A percentile compares a stretch with the other conserved stretches of the same genome.
phyloP scores from a whole-genome alignment of 1,284 basidiomycete species.

The Marasmius oreades region DNA sequence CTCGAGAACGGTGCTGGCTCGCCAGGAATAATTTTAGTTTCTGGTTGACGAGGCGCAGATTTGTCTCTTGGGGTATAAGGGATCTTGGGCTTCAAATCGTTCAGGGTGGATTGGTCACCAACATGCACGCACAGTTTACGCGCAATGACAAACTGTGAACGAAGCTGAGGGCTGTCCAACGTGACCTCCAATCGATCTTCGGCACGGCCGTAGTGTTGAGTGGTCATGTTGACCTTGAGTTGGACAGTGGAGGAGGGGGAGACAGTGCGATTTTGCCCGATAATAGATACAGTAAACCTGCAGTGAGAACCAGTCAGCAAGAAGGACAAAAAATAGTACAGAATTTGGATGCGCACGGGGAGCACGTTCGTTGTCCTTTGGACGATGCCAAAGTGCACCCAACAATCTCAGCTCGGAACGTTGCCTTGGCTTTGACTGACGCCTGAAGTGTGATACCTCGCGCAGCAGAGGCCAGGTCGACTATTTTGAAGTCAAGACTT shows the following conservation, averaged over 20 bases:
- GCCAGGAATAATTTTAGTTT: constrained; percentile 44
- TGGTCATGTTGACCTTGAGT: constrained; percentile 34
- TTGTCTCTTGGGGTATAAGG: constrained; percentile 50
- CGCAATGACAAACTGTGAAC: constrained; percentile 39
- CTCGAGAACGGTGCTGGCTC: neutral
- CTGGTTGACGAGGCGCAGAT: constrained; percentile 31
- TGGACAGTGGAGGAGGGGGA: constrained; percentile 22
- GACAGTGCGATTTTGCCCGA: constrained; percentile 19
- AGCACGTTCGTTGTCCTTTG: constrained; percentile 18
- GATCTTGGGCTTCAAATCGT: constrained; percentile 40
- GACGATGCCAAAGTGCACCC: constrained; percentile 31
- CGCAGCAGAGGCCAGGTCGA: constrained; percentile 25
- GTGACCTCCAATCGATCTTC: constrained; percentile 41
- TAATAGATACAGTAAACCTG: neutral
- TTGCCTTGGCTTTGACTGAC: constrained; percentile 27
- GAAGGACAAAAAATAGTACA: neutral
- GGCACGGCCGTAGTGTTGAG: constrained; percentile 40
- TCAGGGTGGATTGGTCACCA: constrained; percentile 42
- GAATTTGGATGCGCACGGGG: neutral
- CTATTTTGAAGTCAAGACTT: constrained; percentile 31
- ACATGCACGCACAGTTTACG: constrained; percentile 37
- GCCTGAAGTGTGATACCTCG: constrained; percentile 19
- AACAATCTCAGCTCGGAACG: constrained; percentile 26
- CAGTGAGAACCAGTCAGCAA: neutral
- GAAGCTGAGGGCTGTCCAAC: constrained; percentile 36